Conservation (phyloP, 1,284 basidiomycete species). For the Trichosporon inkin region DNA sequence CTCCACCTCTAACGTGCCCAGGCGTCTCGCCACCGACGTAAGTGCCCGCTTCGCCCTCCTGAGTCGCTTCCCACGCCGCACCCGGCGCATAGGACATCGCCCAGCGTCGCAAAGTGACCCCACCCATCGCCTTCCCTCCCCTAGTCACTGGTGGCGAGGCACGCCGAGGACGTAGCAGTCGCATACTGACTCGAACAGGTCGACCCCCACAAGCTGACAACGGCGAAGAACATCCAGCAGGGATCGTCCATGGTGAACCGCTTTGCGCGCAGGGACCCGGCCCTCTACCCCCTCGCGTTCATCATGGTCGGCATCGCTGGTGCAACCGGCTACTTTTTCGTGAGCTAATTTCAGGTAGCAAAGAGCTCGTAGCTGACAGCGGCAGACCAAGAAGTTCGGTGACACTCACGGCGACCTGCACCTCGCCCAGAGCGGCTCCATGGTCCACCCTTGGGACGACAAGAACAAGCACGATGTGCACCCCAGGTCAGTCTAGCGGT, state of each 20-base stretch:
- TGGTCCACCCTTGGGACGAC: slow-evolving; percentile 48
- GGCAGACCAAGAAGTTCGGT: slow-evolving; percentile 29
- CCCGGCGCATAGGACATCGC: not conserved
- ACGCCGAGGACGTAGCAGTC: not conserved
- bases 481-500: slow-evolving; percentile 32
- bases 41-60: not conserved
- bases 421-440: slow-evolving; percentile 29
- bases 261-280: slow-evolving; percentile 49
- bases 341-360: not conserved
- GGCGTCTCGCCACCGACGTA: slow-evolving; percentile 16
- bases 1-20: slow-evolving; percentile 9
- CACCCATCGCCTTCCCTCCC: too few species aligned
- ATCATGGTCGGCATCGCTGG: slow-evolving; percentile 44
- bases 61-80: not conserved
- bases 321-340: slow-evolving; percentile 47
- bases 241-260: slow-evolving; percentile 47
- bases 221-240: slow-evolving; percentile 37
- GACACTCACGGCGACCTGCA: slow-evolving; percentile 33
- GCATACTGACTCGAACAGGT: slow-evolving; percentile 21
- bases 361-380: not conserved
- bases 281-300: slow-evolving; percentile 47
- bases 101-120: too few species aligned
- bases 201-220: slow-evolving; percentile 41
- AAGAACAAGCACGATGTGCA: slow-evolving; percentile 39
- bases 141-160: too few species aligned